Evolutionary conservation across 2,329 filamentous ascomycete genomes (phyloP).

Genomic region (Erysiphe pulchra): DNA sequence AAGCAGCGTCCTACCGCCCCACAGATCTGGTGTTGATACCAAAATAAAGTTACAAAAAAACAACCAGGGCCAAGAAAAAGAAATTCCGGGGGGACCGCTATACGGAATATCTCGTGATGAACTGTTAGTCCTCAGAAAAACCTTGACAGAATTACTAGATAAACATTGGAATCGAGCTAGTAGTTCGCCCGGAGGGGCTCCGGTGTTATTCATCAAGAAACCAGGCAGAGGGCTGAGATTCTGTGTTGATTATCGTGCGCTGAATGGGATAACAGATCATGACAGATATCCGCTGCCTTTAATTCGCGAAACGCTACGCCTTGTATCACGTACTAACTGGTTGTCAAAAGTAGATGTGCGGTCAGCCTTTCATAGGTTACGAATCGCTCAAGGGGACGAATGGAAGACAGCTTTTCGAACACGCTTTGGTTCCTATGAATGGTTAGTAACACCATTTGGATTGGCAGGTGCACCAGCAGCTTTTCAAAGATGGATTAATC

Average conservation of each 20-base stretch:
- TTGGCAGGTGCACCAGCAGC: no score
- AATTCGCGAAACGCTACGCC: neutral
- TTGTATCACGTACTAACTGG: neutral
- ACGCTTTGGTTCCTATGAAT: neutral
- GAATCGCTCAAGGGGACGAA: neutral
- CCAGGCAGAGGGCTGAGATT: neutral
- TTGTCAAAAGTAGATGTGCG: neutral
- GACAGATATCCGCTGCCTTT: neutral
- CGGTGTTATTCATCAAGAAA: constrained; percentile 1
- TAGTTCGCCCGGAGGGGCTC: neutral
- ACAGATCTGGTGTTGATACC: no score
- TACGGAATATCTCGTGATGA: no score
- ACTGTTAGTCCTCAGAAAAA: neutral
- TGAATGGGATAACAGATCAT: neutral
- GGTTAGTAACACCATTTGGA: neutral
- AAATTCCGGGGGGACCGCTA: no score
- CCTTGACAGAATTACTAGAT: neutral
- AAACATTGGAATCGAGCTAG: neutral
- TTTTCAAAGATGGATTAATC: no score
- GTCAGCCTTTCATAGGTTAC: neutral
- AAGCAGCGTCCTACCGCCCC: no score
- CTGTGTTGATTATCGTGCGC: neutral
- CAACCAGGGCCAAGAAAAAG: no score
- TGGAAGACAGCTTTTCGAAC: neutral
- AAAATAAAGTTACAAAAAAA: no score